Conservation (phyloP, 2,329 filamentous ascomycete genomes). For the Monosporascus sp. region DNA sequence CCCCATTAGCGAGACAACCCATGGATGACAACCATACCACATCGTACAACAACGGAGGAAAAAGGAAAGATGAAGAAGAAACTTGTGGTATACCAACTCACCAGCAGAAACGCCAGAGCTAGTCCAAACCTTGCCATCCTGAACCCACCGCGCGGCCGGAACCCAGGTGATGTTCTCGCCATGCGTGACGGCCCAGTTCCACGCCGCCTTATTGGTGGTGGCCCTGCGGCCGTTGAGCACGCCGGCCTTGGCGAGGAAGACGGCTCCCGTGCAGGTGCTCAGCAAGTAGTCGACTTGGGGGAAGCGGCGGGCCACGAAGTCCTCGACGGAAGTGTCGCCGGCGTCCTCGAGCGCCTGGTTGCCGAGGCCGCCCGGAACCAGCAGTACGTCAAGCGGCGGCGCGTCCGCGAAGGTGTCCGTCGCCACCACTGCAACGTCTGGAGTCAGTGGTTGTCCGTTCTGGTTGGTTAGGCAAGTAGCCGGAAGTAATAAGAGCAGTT, state of each 20-base stretch:
- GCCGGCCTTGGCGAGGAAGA: slow-evolving; percentile 48
- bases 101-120: slow-evolving; percentile 54
- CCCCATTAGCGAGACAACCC: too few relatives aligned
- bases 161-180: slow-evolving; percentile 49
- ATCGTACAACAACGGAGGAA: too few relatives aligned
- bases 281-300: slow-evolving; percentile 45
- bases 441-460: too few relatives aligned
- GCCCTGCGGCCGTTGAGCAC: slow-evolving; percentile 51
- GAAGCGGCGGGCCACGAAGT: slow-evolving; percentile 39
- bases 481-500: too few relatives aligned
- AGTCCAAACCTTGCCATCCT: slow-evolving; percentile 57
- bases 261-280: slow-evolving; percentile 59
- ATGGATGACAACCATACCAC: too few relatives aligned
- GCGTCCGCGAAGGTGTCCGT: slow-evolving; percentile 33
- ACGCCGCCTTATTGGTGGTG: slow-evolving; percentile 56
- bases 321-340: slow-evolving; percentile 17
- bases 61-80: too few relatives aligned
- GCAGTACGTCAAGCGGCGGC: slow-evolving; percentile 28
- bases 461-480: too few relatives aligned
- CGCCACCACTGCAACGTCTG: slow-evolving; percentile 6
- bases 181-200: slow-evolving; percentile 34
- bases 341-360: slow-evolving; percentile 16
- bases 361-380: slow-evolving; percentile 35
- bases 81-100: not conserved
- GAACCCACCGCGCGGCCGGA: slow-evolving; percentile 52